Conservation (phyloP, 2,329 filamentous ascomycete genomes). For the Ophiosphaerella narmari region DNA sequence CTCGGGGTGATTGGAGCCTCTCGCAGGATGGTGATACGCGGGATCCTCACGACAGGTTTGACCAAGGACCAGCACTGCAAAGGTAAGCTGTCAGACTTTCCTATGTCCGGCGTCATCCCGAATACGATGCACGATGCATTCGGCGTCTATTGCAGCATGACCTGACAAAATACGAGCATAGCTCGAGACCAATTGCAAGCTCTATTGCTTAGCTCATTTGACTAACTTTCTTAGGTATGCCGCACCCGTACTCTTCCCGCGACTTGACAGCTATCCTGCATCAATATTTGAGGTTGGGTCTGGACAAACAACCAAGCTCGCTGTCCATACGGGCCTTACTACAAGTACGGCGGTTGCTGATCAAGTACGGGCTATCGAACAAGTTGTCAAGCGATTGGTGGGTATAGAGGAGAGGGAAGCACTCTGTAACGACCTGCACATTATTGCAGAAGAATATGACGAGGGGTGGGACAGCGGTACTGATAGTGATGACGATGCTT, state of each 20-base stretch:
- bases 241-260: conserved; percentile 67
- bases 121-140: conserved; percentile 5
- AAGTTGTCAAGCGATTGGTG: conserved; percentile 66
- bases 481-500: conserved; percentile 68
- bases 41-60: conserved; percentile 43
- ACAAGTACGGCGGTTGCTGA: conserved; percentile 75
- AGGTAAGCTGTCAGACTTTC: conserved; percentile 34
- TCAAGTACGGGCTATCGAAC: conserved; percentile 68
- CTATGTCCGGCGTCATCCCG: neutral
- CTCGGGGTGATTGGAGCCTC: conserved; percentile 47
- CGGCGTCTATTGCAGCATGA: neutral
- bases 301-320: conserved; percentile 49
- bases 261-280: conserved; percentile 80
- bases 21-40: conserved; percentile 30
- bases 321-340: conserved; percentile 62
- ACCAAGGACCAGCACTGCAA: conserved; percentile 40
- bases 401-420: conserved; percentile 79
- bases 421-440: conserved; percentile 78
- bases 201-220: conserved; percentile 5
- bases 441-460: conserved; percentile 85
- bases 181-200: conserved; percentile 3
- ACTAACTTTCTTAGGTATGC: conserved; percentile 52
- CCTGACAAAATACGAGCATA: neutral
- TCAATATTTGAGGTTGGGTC: conserved; percentile 64
- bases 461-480: conserved; percentile 80